Base-by-base conservation (phyloP, 805 yeast species). In the Starmerella lactis-condensi region DNA sequence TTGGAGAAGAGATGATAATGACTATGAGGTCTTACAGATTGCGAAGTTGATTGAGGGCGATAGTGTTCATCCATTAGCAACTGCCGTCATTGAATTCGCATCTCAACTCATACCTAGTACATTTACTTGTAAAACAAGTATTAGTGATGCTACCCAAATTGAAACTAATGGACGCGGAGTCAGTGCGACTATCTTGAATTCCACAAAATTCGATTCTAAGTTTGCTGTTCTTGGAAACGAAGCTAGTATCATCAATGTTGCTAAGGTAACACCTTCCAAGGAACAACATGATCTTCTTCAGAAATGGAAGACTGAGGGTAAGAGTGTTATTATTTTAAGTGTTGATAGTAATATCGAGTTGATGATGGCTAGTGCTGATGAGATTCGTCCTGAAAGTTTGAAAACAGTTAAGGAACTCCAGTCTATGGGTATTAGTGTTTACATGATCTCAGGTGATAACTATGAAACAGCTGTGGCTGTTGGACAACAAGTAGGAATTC, bases 371-470 rank as follows among this genome's bases (percentile, higher is more conserved):
- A 69, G 72, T 21, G 61, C 77, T 28, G 85, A 76, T 46, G 43
- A 44, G 36, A 43, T 58, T 17, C 48, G 63, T 3, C 58, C 64
- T 1, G 89, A 76, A 45, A 59, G 81, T 2, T 57, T 55, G 22
- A 42, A 43, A 14, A 74, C 74, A 1, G 57, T 75, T 13, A 43
- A 53, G 6, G 52, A 53, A 5, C 47, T 68, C 9, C 51, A 57
- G 24, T 31, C 34, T 7, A 49, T 49, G 5, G 61, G 64, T 5
- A 64, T 75, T 13, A 62, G 64, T 15, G 64, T 75, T 30, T 75
- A 75, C 71, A 72, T 75, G 77, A 68, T 76, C 24, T 69, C 81
- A 3, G 89, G 89, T 14, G 89, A 76, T 47, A 74, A 73, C 43
- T 60, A 46, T 30, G 45, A 60, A 15, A 76, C 89, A 0, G 85